These are phyloP conservation scores for Aurinia saxatilis DNA, from an alignment of 345 rosid species.

Conservation along the genomic window DNA sequence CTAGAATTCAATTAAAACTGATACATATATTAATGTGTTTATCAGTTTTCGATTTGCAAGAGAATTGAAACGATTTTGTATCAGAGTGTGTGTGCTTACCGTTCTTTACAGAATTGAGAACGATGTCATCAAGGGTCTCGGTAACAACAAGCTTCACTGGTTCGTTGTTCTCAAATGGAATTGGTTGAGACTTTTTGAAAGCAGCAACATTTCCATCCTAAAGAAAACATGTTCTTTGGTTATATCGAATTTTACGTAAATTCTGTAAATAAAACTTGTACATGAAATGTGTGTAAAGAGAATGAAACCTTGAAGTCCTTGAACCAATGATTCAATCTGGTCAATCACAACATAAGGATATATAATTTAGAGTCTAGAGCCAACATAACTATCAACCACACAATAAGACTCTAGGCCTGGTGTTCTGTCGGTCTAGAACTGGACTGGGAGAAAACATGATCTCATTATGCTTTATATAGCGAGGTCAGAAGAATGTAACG, in stretches of 20 bases:
- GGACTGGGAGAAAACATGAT: no score
- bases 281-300: constrained; percentile 9
- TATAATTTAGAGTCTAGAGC: no score
- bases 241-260: background rate
- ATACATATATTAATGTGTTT: background rate
- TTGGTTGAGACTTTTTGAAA: constrained; percentile 71
- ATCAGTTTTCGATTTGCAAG: background rate
- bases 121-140: constrained; percentile 66
- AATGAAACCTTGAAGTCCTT: constrained; percentile 73
- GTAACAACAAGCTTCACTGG: constrained; percentile 93
- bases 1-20: constrained; percentile 84
- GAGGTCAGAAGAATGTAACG: no score
- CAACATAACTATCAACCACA: no score
- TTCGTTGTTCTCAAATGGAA: constrained; percentile 72
- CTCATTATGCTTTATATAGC: no score
- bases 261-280: no score
- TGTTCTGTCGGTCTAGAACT: no score
- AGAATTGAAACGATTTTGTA: background rate
- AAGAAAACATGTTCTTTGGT: constrained; percentile 22
- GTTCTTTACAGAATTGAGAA: constrained; percentile 76
- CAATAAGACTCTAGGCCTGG: no score
- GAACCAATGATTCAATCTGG: constrained; percentile 75
- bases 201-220: constrained; percentile 77
- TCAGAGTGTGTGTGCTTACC: constrained; percentile 59
- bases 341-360: constrained; percentile 58